Evolutionary conservation across 345 rosid genomes (phyloP), one percentile per base, ranked within the genome.

Genomic region (Dipteronia sinensis): DNA sequence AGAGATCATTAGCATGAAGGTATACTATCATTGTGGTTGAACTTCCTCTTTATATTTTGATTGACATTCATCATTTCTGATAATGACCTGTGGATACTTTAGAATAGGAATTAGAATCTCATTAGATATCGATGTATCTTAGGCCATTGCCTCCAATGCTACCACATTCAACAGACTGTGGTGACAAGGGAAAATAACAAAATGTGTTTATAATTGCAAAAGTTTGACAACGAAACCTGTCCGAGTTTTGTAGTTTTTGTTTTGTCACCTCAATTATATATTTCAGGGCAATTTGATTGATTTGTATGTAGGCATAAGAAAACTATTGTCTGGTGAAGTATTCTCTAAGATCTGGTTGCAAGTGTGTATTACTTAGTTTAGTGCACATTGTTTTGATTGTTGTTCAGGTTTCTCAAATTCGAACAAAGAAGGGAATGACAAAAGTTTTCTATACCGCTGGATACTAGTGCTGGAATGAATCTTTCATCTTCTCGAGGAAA

Each of bases 1-100:
- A 47, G 97, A 94, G 78, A 89, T 94, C 80, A 61, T 68, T 58
- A 87, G 88, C 80, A 58, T 94, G 85, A 91, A 90, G 92, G 97
- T 90, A 86, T 20, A 76, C 25, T 7, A 13, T 65, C 69, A 40
- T 12, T n/a, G 75, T 68, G 76, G 69, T 72, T 68, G 1, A 27
- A 72, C 16, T 70, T 62, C 27, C 29, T 19, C 29, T 62, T 47
- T 1, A 44, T 69, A 13, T 34, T n/a, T 29, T 49, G 62, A 23
- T 25, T 66, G 67, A 44, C 6, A 31, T 15, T 11, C 22, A 44
- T 44, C 53, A n/a, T 56, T 15, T 56, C 4, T 38, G n/a, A 2
- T 63, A 7, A 68, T 5, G 42, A 15, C 44, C 55, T 5, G 19
- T 20, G 51, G 75, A 66, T 46, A 25, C 51, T 20, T 49, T 2